Evolutionary conservation across 768 basidiomycete genomes (phyloP), one percentile per base, ranked within the genome.

Genomic region (Daedaleopsis nitida): DNA sequence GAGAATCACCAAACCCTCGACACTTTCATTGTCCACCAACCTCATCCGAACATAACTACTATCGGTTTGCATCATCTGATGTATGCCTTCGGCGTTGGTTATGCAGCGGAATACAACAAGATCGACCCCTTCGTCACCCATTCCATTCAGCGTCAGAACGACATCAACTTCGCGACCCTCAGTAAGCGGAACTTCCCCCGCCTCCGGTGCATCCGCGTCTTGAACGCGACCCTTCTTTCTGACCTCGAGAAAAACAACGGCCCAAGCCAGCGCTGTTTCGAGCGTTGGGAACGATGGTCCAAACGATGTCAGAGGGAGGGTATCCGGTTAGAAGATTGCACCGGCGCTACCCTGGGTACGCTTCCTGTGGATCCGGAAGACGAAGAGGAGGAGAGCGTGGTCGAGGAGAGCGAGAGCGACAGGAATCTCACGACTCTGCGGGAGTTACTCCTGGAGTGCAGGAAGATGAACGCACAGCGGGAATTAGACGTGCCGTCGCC

Each of bases 241-340:
- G 85, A 85, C 51, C 72, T 92, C 56, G 86, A 91, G 53, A 72
- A 75, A 17, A 73, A 81, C 66, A 52, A 83, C 76, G 73, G 90
- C 67, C 72, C 89, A 69, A 55, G 76, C 38, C 63, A 67, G 52
- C 43, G 52, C 64, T 76, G 76, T 57, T 76, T 69, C 56, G 77
- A 81, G 60, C 75, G 90, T 34, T 92, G 89, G 85, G 84, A 86
- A 65, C 75, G 79, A 50, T 92, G 91, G 91, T 88, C 85, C 82
- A 78, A 77, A 14, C 76, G 73, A 65, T 87, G 83, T 63, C 63
- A 74, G 0, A 62, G 66, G 19, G 76, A 81, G 69, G 80, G 82
- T 0, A 74, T 91, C 5, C 72, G 86, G 45, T 69, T 92, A 52
- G 89, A 92, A 73, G 91, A 92, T 70, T 92, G 90, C 67, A 91